These are phyloP conservation scores for Symbiodinium pilosum DNA, from an alignment of 73 alveolate species.

Conservation along the genomic window DNA sequence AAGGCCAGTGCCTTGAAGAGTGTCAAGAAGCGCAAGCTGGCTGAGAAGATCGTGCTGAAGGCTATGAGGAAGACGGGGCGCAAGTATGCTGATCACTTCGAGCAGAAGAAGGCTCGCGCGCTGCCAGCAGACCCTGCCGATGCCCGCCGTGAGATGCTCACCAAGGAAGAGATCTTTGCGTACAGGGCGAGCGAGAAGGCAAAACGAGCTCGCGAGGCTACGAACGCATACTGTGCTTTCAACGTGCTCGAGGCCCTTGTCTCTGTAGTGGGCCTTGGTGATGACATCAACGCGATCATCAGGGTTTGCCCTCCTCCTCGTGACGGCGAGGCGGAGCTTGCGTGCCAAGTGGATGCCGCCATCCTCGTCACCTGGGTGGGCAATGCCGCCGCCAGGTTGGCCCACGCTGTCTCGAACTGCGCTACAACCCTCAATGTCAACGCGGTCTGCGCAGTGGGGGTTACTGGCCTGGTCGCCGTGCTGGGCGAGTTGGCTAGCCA, in stretches of 20 bases:
- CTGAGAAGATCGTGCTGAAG: conserved; percentile 18
- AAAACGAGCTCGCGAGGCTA: not conserved
- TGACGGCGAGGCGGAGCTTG: conserved; percentile 5
- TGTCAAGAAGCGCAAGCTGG: not conserved
- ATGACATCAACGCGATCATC: conserved; percentile 11
- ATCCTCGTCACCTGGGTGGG: not conserved
- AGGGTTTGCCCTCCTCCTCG: not conserved
- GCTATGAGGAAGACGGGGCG: not conserved
- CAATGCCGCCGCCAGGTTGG: not conserved
- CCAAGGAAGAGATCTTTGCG: not conserved
- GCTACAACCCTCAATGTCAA: not conserved
- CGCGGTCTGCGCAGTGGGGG: conserved; percentile 11
- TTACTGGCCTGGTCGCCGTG: not conserved
- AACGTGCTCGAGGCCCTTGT: conserved; percentile 12
- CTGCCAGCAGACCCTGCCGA: not conserved
- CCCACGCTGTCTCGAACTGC: not conserved
- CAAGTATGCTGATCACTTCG: not conserved
- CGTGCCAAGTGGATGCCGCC: conserved; percentile 9
- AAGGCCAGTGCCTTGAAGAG: conserved; percentile 7
- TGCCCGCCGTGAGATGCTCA: not conserved
- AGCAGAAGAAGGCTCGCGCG: not conserved
- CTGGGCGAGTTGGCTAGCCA: conserved; percentile 11
- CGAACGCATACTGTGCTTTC: not conserved
- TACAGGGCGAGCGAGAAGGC: not conserved
- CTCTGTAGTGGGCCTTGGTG: not conserved